Percentiles rank a stretch among this genome's conserved stretches.
Conservation (phyloP, 2,329 filamentous ascomycete species). For the Ilyonectria mors-panacis region DNA sequence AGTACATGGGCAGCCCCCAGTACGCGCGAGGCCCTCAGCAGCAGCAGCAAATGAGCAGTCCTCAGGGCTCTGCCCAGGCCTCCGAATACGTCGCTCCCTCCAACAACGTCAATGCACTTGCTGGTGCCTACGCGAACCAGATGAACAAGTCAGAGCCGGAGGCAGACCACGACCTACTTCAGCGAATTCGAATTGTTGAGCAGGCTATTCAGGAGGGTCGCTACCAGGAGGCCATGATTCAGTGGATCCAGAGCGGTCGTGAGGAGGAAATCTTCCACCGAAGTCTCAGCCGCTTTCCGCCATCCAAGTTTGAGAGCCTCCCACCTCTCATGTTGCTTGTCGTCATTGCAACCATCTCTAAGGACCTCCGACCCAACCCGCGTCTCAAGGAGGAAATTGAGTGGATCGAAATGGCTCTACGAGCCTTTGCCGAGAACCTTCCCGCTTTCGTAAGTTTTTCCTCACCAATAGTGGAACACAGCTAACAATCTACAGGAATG, state of each 20-base stretch:
- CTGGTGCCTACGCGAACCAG: slow-evolving; percentile 54
- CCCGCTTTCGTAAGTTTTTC: slow-evolving; percentile 64
- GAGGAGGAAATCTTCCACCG: slow-evolving; percentile 74
- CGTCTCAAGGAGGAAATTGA: slow-evolving; percentile 69
- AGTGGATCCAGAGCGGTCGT: slow-evolving; percentile 76
- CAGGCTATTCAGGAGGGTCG: slow-evolving; percentile 73
- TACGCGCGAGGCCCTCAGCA: slow-evolving; percentile 54
- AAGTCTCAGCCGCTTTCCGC: slow-evolving; percentile 56
- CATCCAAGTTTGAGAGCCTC: slow-evolving; percentile 65
- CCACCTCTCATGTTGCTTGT: slow-evolving; percentile 75
- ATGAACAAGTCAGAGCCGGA: slow-evolving; percentile 55
- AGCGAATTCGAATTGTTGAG: slow-evolving; percentile 72
- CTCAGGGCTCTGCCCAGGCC: slow-evolving; percentile 51
- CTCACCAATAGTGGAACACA: neutral
- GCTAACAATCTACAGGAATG: slow-evolving; percentile 53
- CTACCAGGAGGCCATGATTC: slow-evolving; percentile 74
- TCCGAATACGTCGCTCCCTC: slow-evolving; percentile 54
- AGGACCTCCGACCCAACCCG: slow-evolving; percentile 68
- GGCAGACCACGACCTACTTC: slow-evolving; percentile 66
- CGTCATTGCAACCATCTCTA: slow-evolving; percentile 74
- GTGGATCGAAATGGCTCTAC: slow-evolving; percentile 74
- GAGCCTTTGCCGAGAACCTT: slow-evolving; percentile 65
- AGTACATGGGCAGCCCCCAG: slow-evolving; percentile 55
- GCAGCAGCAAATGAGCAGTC: slow-evolving; percentile 45
- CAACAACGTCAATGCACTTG: slow-evolving; percentile 53